phyloP scores from a whole-genome alignment of 1,284 basidiomycete genomes.

The Rhizopogon parksii region DNA sequence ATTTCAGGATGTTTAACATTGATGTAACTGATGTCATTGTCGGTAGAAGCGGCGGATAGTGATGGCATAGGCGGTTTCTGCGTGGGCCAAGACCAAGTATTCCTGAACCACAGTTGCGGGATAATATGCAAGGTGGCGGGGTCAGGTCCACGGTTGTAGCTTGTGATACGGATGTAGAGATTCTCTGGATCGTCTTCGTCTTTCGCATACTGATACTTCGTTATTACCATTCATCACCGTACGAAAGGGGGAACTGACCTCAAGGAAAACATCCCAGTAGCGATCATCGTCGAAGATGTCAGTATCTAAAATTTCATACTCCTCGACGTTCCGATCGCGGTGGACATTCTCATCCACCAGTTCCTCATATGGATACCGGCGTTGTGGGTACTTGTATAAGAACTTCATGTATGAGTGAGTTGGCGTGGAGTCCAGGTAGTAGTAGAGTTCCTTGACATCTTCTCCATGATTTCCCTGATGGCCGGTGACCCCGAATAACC shows the following conservation, averaged over 20 bases:
- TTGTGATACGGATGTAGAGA: conserved; percentile 89
- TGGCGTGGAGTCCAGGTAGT: conserved; percentile 96
- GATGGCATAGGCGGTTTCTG: conserved; percentile 76
- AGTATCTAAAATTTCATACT: conserved; percentile 93
- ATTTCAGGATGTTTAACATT: conserved; percentile 70
- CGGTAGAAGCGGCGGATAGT: conserved; percentile 49
- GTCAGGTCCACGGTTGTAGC: conserved; percentile 95
- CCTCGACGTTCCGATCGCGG: conserved; percentile 78
- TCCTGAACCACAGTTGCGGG: conserved; percentile 95
- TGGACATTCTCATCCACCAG: conserved; percentile 81
- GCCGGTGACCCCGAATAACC: conserved; percentile 90
- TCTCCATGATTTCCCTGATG: conserved; percentile 98
- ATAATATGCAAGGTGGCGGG: conserved; percentile 92
- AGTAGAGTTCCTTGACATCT: conserved; percentile 98
- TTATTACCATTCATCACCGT: neutral
- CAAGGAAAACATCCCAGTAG: conserved; percentile 98
- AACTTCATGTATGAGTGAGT: conserved; percentile 99
- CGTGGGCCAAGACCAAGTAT: conserved; percentile 94
- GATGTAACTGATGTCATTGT: conserved; percentile 56
- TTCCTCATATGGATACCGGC: conserved; percentile 88
- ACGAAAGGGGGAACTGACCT: conserved; percentile 45
- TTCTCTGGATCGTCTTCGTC: conserved; percentile 88
- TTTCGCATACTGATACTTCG: conserved; percentile 78
- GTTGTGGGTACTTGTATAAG: conserved; percentile 96
- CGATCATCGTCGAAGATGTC: conserved; percentile 88